Evolutionary conservation across 345 rosid species (phyloP), one percentile per base, ranked within the genome.

Genomic region (Pugionium cornutum): DNA sequence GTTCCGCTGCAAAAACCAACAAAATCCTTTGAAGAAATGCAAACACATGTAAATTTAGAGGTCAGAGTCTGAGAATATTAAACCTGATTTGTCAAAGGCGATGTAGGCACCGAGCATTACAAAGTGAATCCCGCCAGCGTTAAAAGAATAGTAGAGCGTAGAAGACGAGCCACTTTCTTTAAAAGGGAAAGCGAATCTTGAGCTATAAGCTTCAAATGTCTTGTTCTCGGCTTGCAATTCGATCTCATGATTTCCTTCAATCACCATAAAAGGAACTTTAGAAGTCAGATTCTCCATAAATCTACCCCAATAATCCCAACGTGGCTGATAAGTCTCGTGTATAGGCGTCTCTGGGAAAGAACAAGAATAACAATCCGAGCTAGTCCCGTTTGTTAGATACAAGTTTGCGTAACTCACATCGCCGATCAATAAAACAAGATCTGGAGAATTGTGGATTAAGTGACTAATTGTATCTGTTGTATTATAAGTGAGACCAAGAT

Each of bases 241-340:
- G 48, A 86, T 76, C 76, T 94, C 99, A 64, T 88, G 99, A 48
- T 94, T 80, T 69, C 99, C 99, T 76, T 83, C 96, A 6, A 88
- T 70, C 74, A 88, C 92, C 97, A 90, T 90, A 10, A 85, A 55
- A 47, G 96, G 97, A 62, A 94, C 82, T 75, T 53, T 82, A 4
- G 96, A 84, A 36, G 84, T 69, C 39, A 88, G 68, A 55, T 81
- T 69, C 81, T 90, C 85, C 99, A 90, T 90, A 66, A 76, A 94
- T 72, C 99, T 94, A 62, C 92, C 95, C 97, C 92, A 90, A 53
- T 78, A 90, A 62, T 87, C 97, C 97, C 95, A 87, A 18, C 92
- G 88, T 54, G 97, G 97, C 75, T 90, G 95, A 55, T 85, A 86
- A 5, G 95, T 90, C 70, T 86, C 95, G 8, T 84, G 87, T 32